Evolutionary conservation across 441 rosid species (phyloP), one percentile per base, ranked within the genome.

Genomic region (Euphorbia corollata): DNA sequence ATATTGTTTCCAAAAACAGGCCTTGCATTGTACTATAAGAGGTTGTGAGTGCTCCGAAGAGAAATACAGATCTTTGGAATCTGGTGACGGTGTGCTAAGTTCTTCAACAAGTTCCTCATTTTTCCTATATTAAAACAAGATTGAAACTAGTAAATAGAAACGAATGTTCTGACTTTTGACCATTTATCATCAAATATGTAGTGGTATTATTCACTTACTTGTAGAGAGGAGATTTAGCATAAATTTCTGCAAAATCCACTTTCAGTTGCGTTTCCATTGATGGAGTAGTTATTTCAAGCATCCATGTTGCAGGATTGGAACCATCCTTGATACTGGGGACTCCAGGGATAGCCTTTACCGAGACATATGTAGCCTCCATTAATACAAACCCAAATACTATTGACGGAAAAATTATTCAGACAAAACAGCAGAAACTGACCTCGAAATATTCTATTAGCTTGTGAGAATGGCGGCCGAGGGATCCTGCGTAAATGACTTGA

Each of bases 291-390:
- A 92, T 77, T 1, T 92, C 97, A 59, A 90, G 89, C 98, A 92
- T 85, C 98, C 97, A 92, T 43, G 96, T 87, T 0, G 97, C 97
- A 6, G 98, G 98, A 75, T 92, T 92, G 79, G 79, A 77, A 57
- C 94, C 92, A 13, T 86, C 84, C 30, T 69, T 79, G 72, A 92
- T 90, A 78, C 81, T 83, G 0, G 90, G 83, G 75, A 92, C 86
- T 24, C 91, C 90, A 30, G 79, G 86, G 20, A 92, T 54, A 50
- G 86, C 88, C 96, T 89, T 78, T 47, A 68, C 54, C 20, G 36
- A 39, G 12, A 50, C 48, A 57, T 54, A 24, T 50, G 51, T 30
- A 70, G 53, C 59, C 55, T 69, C 36, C 43, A 51, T 34, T 18
- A 47, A 0, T 11, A 8, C 38, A 27, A 22, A 60, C n/a, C 12